Base-by-base conservation (phyloP, 1,139 yeast species). In the Nakaseomyces kungkrabaensis region DNA sequence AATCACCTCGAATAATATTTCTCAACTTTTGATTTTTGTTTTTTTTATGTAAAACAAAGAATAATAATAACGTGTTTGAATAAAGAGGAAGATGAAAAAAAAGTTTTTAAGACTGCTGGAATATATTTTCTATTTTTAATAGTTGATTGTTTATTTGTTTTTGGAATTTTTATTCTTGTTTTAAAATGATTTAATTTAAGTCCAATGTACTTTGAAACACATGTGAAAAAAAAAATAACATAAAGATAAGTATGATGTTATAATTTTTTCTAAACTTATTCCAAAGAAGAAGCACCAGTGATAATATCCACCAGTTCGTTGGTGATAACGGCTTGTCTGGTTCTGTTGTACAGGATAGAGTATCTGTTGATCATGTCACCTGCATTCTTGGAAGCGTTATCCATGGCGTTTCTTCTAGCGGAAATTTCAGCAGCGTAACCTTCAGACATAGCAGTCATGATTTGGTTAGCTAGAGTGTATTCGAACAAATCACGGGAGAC, bases 321-420 rank as follows among this genome's bases (percentile, higher is more conserved):
- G 76, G 98, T 92, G 70, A 92, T 92, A 71, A 90, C 98, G 66
- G 98, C 98, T 81, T 92, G 98, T 85, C 98, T 90, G 71, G 97
- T 87, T 82, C 98, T 90, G 90, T 92, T 92, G 77, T 92, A 92
- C 73, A 90, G 82, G 72, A 92, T 92, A 61, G 97, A 84, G 85
- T 87, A 90, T 69, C 80, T 83, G 76, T 80, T 83, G 70, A 92
- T 92, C 98, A 92, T 92, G 66, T 92, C 98, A 75, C 96, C 96
- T 58, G 98, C 98, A 71, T 90, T 92, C 95, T 92, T 92, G 64
- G 97, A 89, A 58, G 98, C 98, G 70, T 90, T 92, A 75, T 92
- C 98, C 98, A 92, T 92, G 65, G 98, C 98, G 72, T 89, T 90
- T 83, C 98, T 90, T 82, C 98, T 89, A 56, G 98, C 97, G 60